Base-by-base conservation (phyloP, 78 protist genomes). In the Dictyostelium firmibasis region DNA sequence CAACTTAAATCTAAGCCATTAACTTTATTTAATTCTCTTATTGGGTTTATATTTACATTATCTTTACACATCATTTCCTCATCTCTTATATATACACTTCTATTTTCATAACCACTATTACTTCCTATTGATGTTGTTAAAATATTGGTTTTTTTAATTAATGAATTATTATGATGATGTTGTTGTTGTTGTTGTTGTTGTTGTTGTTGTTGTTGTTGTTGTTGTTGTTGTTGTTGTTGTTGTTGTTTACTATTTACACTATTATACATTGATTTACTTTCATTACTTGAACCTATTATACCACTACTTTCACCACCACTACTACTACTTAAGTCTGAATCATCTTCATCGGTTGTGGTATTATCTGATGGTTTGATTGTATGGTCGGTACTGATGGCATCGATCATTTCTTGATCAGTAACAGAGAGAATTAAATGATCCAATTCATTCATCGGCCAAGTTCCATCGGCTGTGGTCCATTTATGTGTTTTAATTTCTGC, bases 391-490 rank as follows among this genome's bases (percentile, higher is more conserved):
- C 69, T 81, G 4, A 89, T 81, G 0, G 84, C 84, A 64, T 27
- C 20, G 18, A 60, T 69, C 9, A 41, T 29, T 53, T 89, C 93
- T 64, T 88, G 85, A n/a, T 88, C 93, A 0, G 92, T 86, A 0
- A 86, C 92, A 1, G 85, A 64, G 41, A 87, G 20, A 2, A 78
- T 43, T 20, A 67, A 64, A 33, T 78, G 87, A 35, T 89, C 88
- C 3, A n/a, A 18, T 25, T 89, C 94, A 27, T 67, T 57, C 85
- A 88, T 88, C 70, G 79, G 86, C 31, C 70, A 60, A 16, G 86
- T 70, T 1, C 86, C 86, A 43, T 67, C 69, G 36, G 79, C 43
- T 31, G 93, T 79, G 6, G 86, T 88, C 93, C 93, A 88, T 53
- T 44, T 11, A 64, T 88, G 44, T 29, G 31, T 2, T 47, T 79